phyloP scores from a whole-genome alignment of 495 filamentous ascomycete genomes.

The Cercophora samala region DNA sequence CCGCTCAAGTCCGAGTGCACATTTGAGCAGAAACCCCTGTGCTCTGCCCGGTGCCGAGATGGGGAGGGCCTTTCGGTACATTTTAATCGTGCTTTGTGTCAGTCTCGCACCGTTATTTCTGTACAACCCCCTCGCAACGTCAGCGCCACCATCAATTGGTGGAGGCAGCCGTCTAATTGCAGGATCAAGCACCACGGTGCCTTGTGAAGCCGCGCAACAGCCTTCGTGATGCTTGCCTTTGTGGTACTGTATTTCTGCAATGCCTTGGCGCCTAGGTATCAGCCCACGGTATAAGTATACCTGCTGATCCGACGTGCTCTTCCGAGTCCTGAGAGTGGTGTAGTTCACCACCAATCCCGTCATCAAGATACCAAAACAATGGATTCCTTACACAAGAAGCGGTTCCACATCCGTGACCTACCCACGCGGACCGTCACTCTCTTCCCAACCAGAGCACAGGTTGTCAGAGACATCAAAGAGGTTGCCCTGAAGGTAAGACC shows the following conservation, averaged over 20 bases:
- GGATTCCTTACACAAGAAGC: constrained; percentile 38
- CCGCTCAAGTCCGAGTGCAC: background rate
- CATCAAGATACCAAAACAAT: constrained; percentile 12
- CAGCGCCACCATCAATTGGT: background rate
- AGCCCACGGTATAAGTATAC: constrained; percentile 24
- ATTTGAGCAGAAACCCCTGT: background rate
- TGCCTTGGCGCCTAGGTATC: background rate
- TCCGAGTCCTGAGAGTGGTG: background rate
- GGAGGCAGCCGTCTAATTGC: background rate
- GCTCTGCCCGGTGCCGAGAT: background rate
- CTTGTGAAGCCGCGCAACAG: background rate
- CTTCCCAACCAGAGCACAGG: constrained; percentile 58
- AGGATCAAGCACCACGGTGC: background rate
- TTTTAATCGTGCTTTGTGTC: background rate
- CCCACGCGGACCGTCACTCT: constrained; percentile 59
- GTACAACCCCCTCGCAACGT: background rate
- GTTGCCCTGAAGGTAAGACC: constrained; percentile 52
- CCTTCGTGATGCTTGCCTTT: background rate
- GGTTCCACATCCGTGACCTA: constrained; percentile 53
- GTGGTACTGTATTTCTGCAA: background rate
- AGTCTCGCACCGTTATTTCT: background rate
- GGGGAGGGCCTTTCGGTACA: background rate
- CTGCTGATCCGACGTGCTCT: background rate
- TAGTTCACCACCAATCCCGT: background rate
- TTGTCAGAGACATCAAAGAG: constrained; percentile 61